phyloP scores from a whole-genome alignment of 352 stramenopile genomes.

The Phytophthora ramorum region DNA sequence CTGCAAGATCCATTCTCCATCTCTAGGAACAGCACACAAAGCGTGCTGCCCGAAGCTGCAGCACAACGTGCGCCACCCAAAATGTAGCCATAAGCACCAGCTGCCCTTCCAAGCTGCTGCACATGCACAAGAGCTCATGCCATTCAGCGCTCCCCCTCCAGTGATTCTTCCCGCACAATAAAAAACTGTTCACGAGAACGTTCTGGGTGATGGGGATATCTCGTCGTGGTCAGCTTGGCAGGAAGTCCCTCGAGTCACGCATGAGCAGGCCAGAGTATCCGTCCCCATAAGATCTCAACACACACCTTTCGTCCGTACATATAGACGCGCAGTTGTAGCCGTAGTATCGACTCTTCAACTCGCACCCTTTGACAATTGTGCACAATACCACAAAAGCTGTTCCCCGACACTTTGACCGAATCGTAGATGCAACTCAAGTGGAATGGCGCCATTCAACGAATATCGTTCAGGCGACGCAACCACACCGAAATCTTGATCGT shows the following conservation, averaged over 20 bases:
- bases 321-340: neutral
- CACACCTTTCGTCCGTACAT: no score
- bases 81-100: neutral
- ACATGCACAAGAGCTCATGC: neutral
- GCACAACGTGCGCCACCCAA: neutral
- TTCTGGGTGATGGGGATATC: neutral
- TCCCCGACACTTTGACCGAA: no score
- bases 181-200: neutral
- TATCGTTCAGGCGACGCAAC: constrained; percentile 14
- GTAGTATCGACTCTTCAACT: neutral
- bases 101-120: neutral
- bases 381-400: neutral
- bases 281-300: no score
- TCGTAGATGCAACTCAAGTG: neutral
- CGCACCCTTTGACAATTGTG: neutral
- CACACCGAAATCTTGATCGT: constrained; percentile 7
- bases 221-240: neutral
- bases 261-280: no score
- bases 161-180: neutral
- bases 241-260: neutral
- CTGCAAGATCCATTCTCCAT: neutral
- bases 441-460: neutral
- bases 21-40: neutral
- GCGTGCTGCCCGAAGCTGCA: neutral
- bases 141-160: no score